Conservation (phyloP, 1,284 basidiomycete species). For the Ustilago crameri region DNA sequence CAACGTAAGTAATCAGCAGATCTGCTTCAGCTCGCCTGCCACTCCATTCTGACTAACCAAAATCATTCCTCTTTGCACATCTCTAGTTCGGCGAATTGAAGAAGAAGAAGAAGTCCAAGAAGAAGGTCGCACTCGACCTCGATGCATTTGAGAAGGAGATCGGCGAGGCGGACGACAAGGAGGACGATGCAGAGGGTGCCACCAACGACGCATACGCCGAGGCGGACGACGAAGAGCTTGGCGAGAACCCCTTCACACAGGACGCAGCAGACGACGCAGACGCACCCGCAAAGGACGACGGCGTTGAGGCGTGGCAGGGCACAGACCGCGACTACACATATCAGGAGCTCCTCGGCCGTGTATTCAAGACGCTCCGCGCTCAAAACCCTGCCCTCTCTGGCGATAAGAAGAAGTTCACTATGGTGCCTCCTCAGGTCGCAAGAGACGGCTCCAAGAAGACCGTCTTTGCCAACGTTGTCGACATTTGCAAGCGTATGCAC, state of each 20-base stretch:
- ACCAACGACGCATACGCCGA: slow-evolving; percentile 74
- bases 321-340: slow-evolving; percentile 95
- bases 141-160: slow-evolving; percentile 69
- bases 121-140: slow-evolving; percentile 68
- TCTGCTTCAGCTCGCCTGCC: background rate
- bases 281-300: slow-evolving; percentile 32
- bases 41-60: background rate
- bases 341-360: slow-evolving; percentile 91
- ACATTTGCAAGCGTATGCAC: slow-evolving; percentile 99
- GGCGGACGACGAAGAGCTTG: slow-evolving; percentile 66
- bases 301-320: slow-evolving; percentile 77
- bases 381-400: slow-evolving; percentile 89
- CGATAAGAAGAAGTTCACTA: slow-evolving; percentile 88
- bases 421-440: slow-evolving; percentile 93
- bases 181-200: slow-evolving; percentile 25
- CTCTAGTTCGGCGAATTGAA: slow-evolving; percentile 71
- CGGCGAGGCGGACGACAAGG: slow-evolving; percentile 70
- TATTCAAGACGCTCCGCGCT: slow-evolving; percentile 89
- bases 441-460: slow-evolving; percentile 96
- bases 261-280: slow-evolving; percentile 47
- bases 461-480: slow-evolving; percentile 93
- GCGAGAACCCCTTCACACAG: slow-evolving; percentile 60
- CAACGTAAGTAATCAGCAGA: slow-evolving; percentile 59
- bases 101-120: slow-evolving; percentile 71
- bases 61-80: too few species aligned